Conservation (phyloP, 1,284 basidiomycete genomes). For the Sutorius eximius region DNA sequence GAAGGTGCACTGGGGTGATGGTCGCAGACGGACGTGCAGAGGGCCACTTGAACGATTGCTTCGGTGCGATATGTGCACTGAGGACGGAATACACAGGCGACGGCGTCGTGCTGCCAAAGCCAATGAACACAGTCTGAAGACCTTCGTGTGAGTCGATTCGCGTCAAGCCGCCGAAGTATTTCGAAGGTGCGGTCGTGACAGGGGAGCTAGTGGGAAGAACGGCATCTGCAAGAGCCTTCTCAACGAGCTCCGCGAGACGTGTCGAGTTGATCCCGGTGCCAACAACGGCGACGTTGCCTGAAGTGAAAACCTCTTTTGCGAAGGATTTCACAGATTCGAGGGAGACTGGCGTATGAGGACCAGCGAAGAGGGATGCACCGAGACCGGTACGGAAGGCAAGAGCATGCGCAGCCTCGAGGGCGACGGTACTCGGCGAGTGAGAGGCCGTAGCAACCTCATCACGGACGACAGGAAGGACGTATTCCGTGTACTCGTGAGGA, state of each 20-base stretch:
- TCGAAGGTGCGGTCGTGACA: slow-evolving; percentile 42
- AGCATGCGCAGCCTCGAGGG: slow-evolving; percentile 81
- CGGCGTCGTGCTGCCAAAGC: slow-evolving; percentile 69
- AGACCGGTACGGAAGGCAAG: slow-evolving; percentile 91
- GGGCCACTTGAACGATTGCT: slow-evolving; percentile 83
- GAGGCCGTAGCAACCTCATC: slow-evolving; percentile 69
- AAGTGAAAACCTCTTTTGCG: slow-evolving; percentile 71
- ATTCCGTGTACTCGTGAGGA: slow-evolving; percentile 85
- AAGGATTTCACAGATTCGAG: slow-evolving; percentile 71
- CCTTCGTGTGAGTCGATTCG: slow-evolving; percentile 63
- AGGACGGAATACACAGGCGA: slow-evolving; percentile 77
- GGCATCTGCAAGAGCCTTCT: slow-evolving; percentile 60
- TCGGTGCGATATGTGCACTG: slow-evolving; percentile 72
- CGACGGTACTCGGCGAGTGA: slow-evolving; percentile 60
- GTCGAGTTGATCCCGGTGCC: slow-evolving; percentile 82
- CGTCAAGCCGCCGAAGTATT: slow-evolving; percentile 86
- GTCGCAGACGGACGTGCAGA: slow-evolving; percentile 50
- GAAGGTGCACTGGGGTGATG: slow-evolving; percentile 73
- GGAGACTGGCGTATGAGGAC: slow-evolving; percentile 64
- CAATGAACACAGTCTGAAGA: slow-evolving; percentile 79
- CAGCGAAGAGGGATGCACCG: slow-evolving; percentile 84
- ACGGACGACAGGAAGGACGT: slow-evolving; percentile 75
- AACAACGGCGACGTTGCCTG: slow-evolving; percentile 80
- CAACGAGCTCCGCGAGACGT: slow-evolving; percentile 69
- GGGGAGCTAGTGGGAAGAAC: slow-evolving; percentile 43